Percentiles rank a stretch among this genome's conserved stretches.
Conservation (phyloP, 768 basidiomycete genomes). For the Trametes maxima region DNA sequence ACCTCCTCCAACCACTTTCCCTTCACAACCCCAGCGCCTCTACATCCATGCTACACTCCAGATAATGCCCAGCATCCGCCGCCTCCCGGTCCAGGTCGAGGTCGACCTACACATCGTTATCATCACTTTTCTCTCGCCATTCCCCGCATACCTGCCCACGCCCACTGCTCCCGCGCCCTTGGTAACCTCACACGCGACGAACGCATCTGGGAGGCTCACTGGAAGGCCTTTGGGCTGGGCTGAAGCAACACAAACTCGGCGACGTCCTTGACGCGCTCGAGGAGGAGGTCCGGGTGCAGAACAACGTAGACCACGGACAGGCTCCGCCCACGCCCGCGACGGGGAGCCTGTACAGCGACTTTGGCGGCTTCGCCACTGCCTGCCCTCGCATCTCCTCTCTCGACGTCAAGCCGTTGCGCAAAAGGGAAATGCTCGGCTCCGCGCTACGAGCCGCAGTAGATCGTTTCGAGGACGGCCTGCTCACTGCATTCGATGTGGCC, state of each 20-base stretch:
- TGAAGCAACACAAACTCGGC: conserved; percentile 44
- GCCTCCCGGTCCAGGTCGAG: no score
- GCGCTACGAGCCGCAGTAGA: conserved; percentile 83
- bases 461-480: conserved; percentile 81
- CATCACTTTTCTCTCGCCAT: conserved; percentile 73
- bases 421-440: conserved; percentile 62
- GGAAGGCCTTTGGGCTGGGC: conserved; percentile 61
- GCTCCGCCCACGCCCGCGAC: conserved; percentile 65
- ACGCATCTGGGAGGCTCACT: conserved; percentile 74
- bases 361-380: conserved; percentile 80
- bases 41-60: conserved; percentile 15
- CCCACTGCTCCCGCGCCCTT: conserved; percentile 64
- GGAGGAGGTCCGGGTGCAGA: conserved; percentile 43
- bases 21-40: conserved; percentile 16
- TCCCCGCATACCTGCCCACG: conserved; percentile 78
- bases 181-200: conserved; percentile 70
- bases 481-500: conserved; percentile 89
- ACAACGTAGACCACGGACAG: conserved; percentile 40
- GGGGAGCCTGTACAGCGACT: conserved; percentile 75
- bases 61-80: conserved; percentile 54
- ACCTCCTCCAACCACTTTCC: conserved; percentile 22
- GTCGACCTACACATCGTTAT: conserved; percentile 76
- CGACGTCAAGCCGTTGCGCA: conserved; percentile 66
- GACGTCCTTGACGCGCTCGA: conserved; percentile 65
- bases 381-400: conserved; percentile 78